phyloP scores from a whole-genome alignment of 202 grass and related monocot species.

The Schoenoplectus tabernaemontani region DNA sequence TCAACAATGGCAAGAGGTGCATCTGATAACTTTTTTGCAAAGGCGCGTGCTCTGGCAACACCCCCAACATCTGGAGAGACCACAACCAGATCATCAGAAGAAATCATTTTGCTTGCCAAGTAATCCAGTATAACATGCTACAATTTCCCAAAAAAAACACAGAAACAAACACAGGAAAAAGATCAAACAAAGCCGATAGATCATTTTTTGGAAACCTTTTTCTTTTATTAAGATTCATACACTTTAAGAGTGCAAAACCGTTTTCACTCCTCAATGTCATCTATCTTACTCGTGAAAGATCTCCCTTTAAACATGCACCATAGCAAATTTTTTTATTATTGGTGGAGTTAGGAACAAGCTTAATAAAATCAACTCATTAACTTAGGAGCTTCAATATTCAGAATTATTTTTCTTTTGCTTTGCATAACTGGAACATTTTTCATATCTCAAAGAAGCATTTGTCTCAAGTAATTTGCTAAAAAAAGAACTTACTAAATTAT shows the following conservation, averaged over 20 bases:
- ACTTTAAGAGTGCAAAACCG: not conserved
- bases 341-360: not conserved
- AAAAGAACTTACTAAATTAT: not conserved
- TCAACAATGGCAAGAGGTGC: conserved; percentile 79
- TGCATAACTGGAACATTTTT: not conserved
- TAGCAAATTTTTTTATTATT: not conserved
- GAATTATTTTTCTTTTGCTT: not conserved
- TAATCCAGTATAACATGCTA: conserved; percentile 88
- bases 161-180: not conserved
- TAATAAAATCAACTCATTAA: not conserved
- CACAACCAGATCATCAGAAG: conserved; percentile 64
- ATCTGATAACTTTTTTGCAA: conserved; percentile 91
- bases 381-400: too few species aligned
- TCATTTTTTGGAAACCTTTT: not conserved
- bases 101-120: conserved; percentile 84
- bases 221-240: not conserved
- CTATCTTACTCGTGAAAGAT: not conserved
- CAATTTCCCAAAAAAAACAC: not conserved
- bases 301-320: not conserved
- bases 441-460: not conserved
- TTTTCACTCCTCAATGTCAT: too few species aligned
- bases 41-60: conserved; percentile 73
- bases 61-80: conserved; percentile 88
- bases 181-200: not conserved
- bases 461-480: not conserved